Base-by-base conservation (phyloP, 495 filamentous ascomycete species). In the Filosporella fistucella region DNA sequence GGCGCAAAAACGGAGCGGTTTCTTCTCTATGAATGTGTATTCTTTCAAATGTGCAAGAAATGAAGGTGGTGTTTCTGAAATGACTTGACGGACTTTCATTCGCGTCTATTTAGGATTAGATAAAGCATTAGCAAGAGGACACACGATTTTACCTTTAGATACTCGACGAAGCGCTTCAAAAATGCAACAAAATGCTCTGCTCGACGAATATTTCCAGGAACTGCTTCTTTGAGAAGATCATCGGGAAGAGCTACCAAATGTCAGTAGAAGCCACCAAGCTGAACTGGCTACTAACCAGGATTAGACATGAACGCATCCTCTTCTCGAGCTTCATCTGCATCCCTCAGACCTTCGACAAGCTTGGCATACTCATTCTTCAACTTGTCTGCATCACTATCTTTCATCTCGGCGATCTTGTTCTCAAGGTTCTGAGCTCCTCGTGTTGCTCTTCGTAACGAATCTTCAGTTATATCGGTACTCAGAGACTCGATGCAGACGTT, bases 401-500 rank as follows among this genome's bases (percentile, higher is more conserved):
- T 89, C 89, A 99, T 94, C 58, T 97, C 88, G 8, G 72, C 77
- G 48, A 99, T 95, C 62, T 82, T 94, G 20, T 80, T 79, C 58
- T 97, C 93, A 2, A 99, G 73, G 52, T 94, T 96, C 51, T 82
- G 81, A 9, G 91, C 93, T 13, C 94, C 94, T 50, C 88, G 74
- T 1, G 89, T 88, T 13, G 93, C 93, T 67, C 84, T 91, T 22
- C 88, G 77, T 33, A 99, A 62, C 0, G 90, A 95, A 54, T 96
- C 93, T 62, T 99, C 89, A 0, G 89, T 96, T 24, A 99, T 74
- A 63, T 99, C 93, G 22, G 95, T 95, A 58, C 91, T 96, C 17
- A 96, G 74, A 11, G 93, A 95, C 57, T 99, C 93, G 51, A 99
- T 99, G 63, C 94, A 97, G 41, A 99, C 93, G 63, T 99, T 99